Evolutionary conservation across 768 basidiomycete species (phyloP), one percentile per base, ranked within the genome.

Genomic region (Lepiota brunneoincarnata): DNA sequence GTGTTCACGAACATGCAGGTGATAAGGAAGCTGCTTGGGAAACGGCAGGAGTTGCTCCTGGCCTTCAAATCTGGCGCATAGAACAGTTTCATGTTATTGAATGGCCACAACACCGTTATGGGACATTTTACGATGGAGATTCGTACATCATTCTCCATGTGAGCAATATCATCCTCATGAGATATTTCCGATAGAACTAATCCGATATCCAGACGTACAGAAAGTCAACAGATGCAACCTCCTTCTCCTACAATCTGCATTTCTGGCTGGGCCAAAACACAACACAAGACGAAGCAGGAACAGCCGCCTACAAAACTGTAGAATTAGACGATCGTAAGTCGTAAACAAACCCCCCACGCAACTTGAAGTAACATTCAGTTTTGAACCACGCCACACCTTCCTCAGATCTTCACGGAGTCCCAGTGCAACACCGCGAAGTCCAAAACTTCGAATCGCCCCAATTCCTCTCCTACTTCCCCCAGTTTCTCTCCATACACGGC

Each of bases 101-200:
- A 18, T 84, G 81, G 81, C 79, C 81, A 2, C 67, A 75, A 60
- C 71, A 79, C 18, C 67, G 73, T 14, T 66, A 71, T 41, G 82
- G 84, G 6, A 70, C 70, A 6, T 86, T 86, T 68, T 87, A 84
- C 60, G 75, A 79, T 58, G 86, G 82, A 1, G 83, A 86, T 65
- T 83, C 82, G 1, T 86, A 86, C 59, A 80, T 87, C 51, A 69
- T 86, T n/a, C 67, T 86, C 26, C 73, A 84, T 63, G 84, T 83
- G 58, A 58, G 77, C 65, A 23, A 31, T 9, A 31, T 31, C 31
- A 9, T 43, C 3, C 21, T 11, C 31, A 23, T 28, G n/a, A 11
- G 18, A 46, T 24, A 37, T 40, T 18, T 49, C 11, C 18, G 11
- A 23, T 12, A 9, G 23, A 12, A 20, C 9, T 24, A n/a, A 39